Conservation (phyloP, 306 rosid species). For the Prunus davidiana region DNA sequence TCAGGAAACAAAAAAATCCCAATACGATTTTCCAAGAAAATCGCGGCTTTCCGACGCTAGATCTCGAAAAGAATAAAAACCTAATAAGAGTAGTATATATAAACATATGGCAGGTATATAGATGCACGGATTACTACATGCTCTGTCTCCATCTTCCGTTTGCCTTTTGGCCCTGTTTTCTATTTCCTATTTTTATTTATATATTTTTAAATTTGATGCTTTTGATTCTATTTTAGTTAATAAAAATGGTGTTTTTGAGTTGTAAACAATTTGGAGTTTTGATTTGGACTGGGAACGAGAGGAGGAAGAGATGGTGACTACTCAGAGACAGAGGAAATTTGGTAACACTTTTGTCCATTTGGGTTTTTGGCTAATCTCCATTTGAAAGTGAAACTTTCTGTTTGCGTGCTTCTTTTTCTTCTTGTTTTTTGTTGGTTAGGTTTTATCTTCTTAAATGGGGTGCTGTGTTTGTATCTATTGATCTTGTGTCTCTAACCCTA, state of each 20-base stretch:
- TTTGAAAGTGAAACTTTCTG: neutral
- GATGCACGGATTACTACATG: conserved; percentile 5
- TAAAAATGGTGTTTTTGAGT: conserved; percentile 1
- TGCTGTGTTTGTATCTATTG: neutral
- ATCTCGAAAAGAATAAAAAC: conserved; percentile 37
- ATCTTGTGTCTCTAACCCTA: neutral
- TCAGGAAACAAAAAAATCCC: conserved; percentile 41
- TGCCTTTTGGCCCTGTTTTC: neutral
- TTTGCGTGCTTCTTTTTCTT: neutral
- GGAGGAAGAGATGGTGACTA: neutral
- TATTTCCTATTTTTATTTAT: neutral
- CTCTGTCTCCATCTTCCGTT: conserved; percentile 10
- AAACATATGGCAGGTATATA: neutral
- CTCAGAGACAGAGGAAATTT: neutral
- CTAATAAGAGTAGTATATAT: neutral
- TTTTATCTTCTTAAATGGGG: neutral
- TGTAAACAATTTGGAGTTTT: conserved; percentile 1
- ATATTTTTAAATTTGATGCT: neutral
- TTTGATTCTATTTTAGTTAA: neutral
- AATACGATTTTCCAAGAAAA: conserved; percentile 34
- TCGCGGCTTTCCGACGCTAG: conserved; percentile 34
- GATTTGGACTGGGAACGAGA: conserved; percentile 1
- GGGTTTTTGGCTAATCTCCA: neutral
- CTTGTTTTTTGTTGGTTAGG: neutral
- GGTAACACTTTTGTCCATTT: neutral